Conservation (phyloP, 345 rosid species). For the Sisymbrium altissimum region DNA sequence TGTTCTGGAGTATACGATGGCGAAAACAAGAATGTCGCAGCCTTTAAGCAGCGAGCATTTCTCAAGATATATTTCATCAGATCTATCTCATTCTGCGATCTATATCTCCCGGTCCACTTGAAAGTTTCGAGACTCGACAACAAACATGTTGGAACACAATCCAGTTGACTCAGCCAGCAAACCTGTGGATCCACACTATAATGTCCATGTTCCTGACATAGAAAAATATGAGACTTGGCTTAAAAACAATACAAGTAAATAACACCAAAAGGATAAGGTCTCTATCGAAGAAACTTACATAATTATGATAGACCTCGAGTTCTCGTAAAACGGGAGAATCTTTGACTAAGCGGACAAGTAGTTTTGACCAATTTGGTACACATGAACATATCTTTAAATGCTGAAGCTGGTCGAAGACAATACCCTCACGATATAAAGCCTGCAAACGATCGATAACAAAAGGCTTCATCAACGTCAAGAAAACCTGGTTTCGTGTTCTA, state of each 20-base stretch:
- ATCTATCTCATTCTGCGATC: not conserved
- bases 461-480: too few relatives aligned
- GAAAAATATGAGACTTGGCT: not conserved
- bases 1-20: too few relatives aligned
- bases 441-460: not conserved
- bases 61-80: not conserved
- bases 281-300: not conserved
- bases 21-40: not conserved
- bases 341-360: not conserved
- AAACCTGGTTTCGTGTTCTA: too few relatives aligned
- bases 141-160: not conserved
- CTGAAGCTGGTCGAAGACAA: not conserved
- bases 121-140: conserved; percentile 2
- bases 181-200: not conserved
- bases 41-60: not conserved
- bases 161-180: not conserved
- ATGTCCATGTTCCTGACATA: not conserved
- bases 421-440: not conserved
- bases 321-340: not conserved
- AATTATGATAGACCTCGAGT: not conserved
- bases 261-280: not conserved
- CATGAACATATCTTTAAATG: not conserved
- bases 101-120: not conserved
- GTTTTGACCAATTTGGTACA: not conserved
- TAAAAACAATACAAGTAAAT: not conserved